Evolutionary conservation across 2,329 filamentous ascomycete species (phyloP).

Genomic region (Colletotrichum sp.): DNA sequence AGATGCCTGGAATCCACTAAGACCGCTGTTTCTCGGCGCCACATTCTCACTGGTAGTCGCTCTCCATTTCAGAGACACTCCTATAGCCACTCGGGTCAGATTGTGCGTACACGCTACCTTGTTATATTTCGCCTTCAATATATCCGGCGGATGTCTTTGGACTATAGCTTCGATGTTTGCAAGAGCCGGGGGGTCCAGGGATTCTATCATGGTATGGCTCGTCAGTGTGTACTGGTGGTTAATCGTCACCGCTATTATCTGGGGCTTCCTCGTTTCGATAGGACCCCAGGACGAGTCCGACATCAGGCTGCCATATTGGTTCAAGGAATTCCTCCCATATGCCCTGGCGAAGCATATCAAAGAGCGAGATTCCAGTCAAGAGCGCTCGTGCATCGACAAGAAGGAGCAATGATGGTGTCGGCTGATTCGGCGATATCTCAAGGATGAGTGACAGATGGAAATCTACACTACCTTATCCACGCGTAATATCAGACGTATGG

Average conservation of each 20-base stretch:
- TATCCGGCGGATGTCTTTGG: too few species aligned
- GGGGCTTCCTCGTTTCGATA: background rate
- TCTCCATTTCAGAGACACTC: too few species aligned
- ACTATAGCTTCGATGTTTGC: too few species aligned
- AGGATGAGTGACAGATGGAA: too few species aligned
- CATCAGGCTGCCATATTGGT: background rate
- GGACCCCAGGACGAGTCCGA: background rate
- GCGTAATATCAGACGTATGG: too few species aligned
- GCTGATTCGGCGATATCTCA: background rate
- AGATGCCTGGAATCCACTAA: background rate
- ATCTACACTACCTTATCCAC: too few species aligned
- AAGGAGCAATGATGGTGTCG: background rate
- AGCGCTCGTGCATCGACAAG: background rate
- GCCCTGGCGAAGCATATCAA: background rate
- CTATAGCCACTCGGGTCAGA: too few species aligned
- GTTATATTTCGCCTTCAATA: too few species aligned
- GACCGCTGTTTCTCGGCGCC: background rate
- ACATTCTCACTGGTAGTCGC: too few species aligned
- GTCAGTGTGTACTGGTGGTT: background rate
- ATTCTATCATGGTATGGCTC: too few species aligned
- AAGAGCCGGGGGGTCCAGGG: too few species aligned
- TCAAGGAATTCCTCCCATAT: background rate
- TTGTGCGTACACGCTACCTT: too few species aligned
- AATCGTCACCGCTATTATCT: background rate
- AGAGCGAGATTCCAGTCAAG: background rate